Conservation (phyloP, 148 eudicot genomes). For the Vaccinium vitisidaea region DNA sequence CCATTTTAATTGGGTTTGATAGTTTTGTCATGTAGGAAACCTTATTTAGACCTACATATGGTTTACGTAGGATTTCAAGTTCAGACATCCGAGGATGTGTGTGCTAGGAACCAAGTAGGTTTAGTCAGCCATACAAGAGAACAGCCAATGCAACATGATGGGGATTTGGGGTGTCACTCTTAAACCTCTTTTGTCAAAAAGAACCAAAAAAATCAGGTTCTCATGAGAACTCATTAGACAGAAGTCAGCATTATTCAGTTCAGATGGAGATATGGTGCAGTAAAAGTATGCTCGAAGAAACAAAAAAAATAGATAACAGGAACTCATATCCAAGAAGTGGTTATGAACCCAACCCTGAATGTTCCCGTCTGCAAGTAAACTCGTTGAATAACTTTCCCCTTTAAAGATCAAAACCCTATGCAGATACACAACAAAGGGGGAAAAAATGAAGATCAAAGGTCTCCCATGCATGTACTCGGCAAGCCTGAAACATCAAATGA, state of each 20-base stretch:
- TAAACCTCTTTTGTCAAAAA: neutral
- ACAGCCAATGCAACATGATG: neutral
- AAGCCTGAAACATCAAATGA: neutral
- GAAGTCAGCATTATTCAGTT: neutral
- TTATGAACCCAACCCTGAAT: neutral
- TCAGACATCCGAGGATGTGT: neutral
- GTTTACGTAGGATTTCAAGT: neutral
- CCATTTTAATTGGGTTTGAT: neutral
- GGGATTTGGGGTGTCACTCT: neutral
- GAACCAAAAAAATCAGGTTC: neutral
- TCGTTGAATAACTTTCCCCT: neutral
- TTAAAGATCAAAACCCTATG: neutral
- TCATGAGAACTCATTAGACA: neutral
- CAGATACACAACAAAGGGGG: constrained; percentile 3
- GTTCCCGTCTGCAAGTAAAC: neutral
- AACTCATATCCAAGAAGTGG: neutral
- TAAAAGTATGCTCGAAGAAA: neutral
- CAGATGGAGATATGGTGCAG: neutral
- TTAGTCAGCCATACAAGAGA: neutral
- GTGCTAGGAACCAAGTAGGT: neutral
- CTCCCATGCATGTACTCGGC: neutral
- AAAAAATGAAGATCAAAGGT: neutral
- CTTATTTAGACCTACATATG: neutral
- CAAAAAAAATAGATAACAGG: neutral
- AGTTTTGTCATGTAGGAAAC: too few relatives aligned